Conservation (phyloP, 306 rosid genomes). For the Prunus mume region DNA sequence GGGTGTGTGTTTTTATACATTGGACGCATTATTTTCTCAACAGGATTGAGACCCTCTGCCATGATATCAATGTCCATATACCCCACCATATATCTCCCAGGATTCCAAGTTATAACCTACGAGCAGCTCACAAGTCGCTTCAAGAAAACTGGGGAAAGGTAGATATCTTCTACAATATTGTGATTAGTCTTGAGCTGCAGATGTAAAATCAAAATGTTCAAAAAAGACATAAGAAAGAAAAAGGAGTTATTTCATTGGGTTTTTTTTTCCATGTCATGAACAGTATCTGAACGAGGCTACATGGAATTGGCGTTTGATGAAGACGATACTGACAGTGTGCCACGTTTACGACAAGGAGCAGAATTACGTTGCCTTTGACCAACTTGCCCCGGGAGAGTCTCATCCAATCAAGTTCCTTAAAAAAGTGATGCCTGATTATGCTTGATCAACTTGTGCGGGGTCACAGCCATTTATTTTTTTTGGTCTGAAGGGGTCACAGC, state of each 20-base stretch:
- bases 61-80: conserved; percentile 80
- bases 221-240: not conserved
- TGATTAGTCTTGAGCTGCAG: not conserved
- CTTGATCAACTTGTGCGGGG: conserved; percentile 45
- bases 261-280: conserved; percentile 20
- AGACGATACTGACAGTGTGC: conserved; percentile 88
- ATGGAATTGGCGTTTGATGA: conserved; percentile 94
- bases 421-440: conserved; percentile 82
- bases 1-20: not conserved
- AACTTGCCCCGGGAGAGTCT: conserved; percentile 72
- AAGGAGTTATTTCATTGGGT: conserved; percentile 13
- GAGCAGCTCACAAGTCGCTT: conserved; percentile 75
- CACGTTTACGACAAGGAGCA: conserved; percentile 72
- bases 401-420: conserved; percentile 63
- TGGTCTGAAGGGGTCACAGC: conserved; percentile 34
- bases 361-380: conserved; percentile 70
- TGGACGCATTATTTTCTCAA: conserved; percentile 28
- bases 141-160: conserved; percentile 97
- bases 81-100: conserved; percentile 90
- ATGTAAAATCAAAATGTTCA: not conserved
- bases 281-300: conserved; percentile 84
- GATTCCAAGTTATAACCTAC: conserved; percentile 89
- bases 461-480: conserved; percentile 31
- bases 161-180: conserved; percentile 2
- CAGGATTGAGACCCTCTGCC: conserved; percentile 91